Percentiles rank a stretch among this genome's conserved stretches.
These are phyloP conservation scores for Glycine soja DNA, from an alignment of 306 rosid genomes.

Conservation along the genomic window DNA sequence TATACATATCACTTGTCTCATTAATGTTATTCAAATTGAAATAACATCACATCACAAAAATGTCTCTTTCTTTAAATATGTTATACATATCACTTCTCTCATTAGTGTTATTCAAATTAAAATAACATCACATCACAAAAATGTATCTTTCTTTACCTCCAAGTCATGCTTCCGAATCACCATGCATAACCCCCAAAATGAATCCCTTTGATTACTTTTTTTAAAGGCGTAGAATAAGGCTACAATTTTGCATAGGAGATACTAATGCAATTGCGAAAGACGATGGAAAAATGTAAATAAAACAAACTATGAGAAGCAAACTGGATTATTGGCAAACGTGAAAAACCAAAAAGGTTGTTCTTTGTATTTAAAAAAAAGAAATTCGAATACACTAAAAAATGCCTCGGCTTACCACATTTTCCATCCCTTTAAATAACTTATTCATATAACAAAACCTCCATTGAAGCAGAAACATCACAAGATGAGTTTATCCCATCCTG, in stretches of 20 bases:
- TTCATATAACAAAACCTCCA: constrained; percentile 40
- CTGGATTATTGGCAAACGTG: constrained; percentile 6
- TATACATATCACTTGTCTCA: neutral
- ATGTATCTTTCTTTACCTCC: neutral
- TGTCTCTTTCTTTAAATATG: neutral
- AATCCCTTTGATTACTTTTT: neutral
- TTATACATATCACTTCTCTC: neutral
- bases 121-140: neutral
- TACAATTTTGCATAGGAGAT: neutral
- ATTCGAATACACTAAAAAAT: constrained; percentile 35
- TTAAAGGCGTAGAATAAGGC: neutral
- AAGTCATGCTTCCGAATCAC: neutral
- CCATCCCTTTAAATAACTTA: constrained; percentile 17
- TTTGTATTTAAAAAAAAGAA: constrained; percentile 10
- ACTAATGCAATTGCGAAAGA: neutral
- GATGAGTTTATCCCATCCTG: constrained; percentile 34
- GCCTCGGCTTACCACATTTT: constrained; percentile 27
- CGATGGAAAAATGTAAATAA: neutral
- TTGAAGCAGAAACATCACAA: constrained; percentile 42
- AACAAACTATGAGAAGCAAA: neutral
- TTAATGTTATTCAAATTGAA: neutral
- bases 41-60: neutral
- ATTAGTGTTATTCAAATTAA: neutral
- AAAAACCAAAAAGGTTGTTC: neutral
- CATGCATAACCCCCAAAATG: neutral